Conservation (phyloP, 495 filamentous ascomycete genomes). For the Tuber indicum region DNA sequence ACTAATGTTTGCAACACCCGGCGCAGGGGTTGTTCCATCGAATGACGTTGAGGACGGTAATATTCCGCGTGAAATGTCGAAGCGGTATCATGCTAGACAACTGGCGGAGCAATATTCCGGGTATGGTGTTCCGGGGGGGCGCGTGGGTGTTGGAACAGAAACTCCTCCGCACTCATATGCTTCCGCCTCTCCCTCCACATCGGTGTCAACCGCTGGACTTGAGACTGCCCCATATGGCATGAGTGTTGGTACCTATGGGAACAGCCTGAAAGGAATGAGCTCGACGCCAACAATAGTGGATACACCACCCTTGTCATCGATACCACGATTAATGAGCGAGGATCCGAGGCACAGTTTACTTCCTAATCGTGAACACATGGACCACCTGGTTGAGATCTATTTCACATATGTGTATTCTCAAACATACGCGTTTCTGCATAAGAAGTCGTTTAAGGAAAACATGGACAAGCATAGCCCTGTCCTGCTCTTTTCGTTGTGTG, state of each 20-base stretch:
- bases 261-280: constrained; percentile 18
- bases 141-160: constrained; percentile 17
- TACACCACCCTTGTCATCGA: constrained; percentile 23
- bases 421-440: constrained; percentile 42
- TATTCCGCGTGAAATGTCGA: constrained; percentile 12
- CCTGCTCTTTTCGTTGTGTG: constrained; percentile 39
- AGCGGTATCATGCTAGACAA: constrained; percentile 16
- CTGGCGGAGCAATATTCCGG: constrained; percentile 23
- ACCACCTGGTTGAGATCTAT: constrained; percentile 32
- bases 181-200: constrained; percentile 31
- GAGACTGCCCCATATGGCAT: constrained; percentile 13
- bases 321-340: constrained; percentile 32
- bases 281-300: constrained; percentile 29
- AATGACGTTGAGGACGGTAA: constrained; percentile 20
- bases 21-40: constrained; percentile 4
- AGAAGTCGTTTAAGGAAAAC: constrained; percentile 31
- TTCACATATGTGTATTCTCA: constrained; percentile 42
- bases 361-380: constrained; percentile 13
- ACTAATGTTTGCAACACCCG: constrained; percentile 27
- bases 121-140: constrained; percentile 16
- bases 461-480: constrained; percentile 30
- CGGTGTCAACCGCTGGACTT: constrained; percentile 26
- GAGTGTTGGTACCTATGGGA: constrained; percentile 13
- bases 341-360: constrained; percentile 32
- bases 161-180: constrained; percentile 25